These are phyloP conservation scores for Coemansia sp. DNA, from an alignment of 192 early-diverging fungal species.

Conservation along the genomic window DNA sequence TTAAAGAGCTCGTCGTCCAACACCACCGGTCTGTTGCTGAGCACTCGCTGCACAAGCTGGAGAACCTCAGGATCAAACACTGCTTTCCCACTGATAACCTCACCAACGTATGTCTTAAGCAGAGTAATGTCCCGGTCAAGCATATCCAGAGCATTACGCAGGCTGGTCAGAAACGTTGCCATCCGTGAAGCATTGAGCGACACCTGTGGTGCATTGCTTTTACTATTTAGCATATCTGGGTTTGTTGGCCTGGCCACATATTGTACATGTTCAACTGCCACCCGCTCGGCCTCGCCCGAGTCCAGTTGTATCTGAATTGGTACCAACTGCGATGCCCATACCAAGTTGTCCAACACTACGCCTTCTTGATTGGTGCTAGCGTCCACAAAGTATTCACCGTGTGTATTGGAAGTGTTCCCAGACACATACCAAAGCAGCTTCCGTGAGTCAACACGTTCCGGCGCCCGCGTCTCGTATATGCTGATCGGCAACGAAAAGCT, in stretches of 20 bases:
- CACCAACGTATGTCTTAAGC: slow-evolving; percentile 44
- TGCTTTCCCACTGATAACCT: slow-evolving; percentile 34
- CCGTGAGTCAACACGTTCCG: slow-evolving; percentile 13
- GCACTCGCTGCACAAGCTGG: slow-evolving; percentile 50
- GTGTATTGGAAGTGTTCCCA: not conserved
- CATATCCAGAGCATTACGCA: slow-evolving; percentile 50
- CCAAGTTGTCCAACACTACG: slow-evolving; percentile 1
- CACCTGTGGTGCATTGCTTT: not conserved
- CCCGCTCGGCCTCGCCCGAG: slow-evolving; percentile 53
- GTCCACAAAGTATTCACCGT: slow-evolving; percentile 24
- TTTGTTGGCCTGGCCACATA: slow-evolving; percentile 21
- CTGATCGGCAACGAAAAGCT: slow-evolving; percentile 28
- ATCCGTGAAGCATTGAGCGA: slow-evolving; percentile 9
- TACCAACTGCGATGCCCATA: slow-evolving; percentile 40
- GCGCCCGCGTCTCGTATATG: slow-evolving; percentile 44
- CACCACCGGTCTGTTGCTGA: slow-evolving; percentile 44
- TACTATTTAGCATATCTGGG: slow-evolving; percentile 11
- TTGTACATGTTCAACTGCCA: slow-evolving; percentile 48
- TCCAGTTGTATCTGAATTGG: slow-evolving; percentile 36
- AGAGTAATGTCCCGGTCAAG: slow-evolving; percentile 36
- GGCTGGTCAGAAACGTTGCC: slow-evolving; percentile 43
- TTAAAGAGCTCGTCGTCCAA: slow-evolving; percentile 40
- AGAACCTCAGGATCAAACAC: slow-evolving; percentile 47
- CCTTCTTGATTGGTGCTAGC: slow-evolving; percentile 1
- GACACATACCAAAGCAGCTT: slow-evolving; percentile 17